Conservation (phyloP, 176 grass and related monocot species). For the Aegilops tauschii region DNA sequence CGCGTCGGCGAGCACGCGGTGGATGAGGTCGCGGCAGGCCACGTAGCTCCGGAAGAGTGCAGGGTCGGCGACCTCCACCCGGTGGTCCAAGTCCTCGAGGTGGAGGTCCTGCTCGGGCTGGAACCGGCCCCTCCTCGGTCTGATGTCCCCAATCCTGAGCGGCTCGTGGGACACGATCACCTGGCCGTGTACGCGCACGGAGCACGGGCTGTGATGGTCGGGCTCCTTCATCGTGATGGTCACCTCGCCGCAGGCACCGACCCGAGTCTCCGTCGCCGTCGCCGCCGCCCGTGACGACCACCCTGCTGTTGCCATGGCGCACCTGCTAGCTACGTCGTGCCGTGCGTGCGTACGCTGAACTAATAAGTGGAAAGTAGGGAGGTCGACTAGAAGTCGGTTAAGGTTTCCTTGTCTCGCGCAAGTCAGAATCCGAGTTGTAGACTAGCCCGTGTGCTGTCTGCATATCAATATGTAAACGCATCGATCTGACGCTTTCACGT, state of each 20-base stretch:
- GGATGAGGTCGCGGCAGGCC: not conserved
- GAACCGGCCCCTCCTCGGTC: not conserved
- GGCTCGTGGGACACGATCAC: not conserved
- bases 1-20: not conserved
- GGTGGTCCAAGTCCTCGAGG: not conserved
- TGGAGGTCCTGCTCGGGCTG: not conserved
- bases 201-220: not conserved
- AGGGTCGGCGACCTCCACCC: not conserved
- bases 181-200: not conserved
- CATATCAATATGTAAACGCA: no score
- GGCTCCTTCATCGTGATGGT: not conserved
- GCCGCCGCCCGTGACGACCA: not conserved
- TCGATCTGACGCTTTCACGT: no score
- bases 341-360: no score
- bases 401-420: no score
- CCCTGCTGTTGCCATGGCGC: not conserved
- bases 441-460: no score
- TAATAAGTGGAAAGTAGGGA: no score
- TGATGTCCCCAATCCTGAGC: not conserved
- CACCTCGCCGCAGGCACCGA: not conserved
- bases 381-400: no score
- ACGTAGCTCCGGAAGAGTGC: not conserved
- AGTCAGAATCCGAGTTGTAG: no score
- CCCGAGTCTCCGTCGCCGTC: not conserved
- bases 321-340: no score